Evolutionary conservation across 2,329 filamentous ascomycete species (phyloP), one percentile per base, ranked within the genome.

Genomic region (Trichophaea hybrida): DNA sequence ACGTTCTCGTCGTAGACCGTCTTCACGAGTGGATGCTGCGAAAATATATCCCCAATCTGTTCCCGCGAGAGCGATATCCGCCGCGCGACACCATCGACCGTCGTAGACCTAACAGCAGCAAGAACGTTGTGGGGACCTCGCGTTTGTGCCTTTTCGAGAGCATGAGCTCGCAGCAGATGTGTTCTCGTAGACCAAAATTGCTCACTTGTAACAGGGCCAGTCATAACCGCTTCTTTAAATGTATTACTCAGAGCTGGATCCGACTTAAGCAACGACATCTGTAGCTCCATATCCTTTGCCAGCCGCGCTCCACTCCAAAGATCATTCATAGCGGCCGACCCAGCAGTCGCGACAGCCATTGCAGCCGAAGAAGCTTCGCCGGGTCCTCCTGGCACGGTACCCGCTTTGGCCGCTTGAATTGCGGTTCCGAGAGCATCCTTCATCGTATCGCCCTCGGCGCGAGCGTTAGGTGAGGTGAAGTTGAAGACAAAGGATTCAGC

Each of bases 111-210:
- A 67, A 97, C 83, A 15, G 86, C 86, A 0, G 93, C 90, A 15
- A 98, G 77, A 5, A 97, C 90, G 68, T 98, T 97, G 74, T 96
- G 96, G 2, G 88, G 83, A 5, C 91, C 93, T 65, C 86, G 85
- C 67, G 83, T 85, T 74, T 98, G 94, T 61, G 81, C 83, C 58
- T 80, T 83, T 72, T 97, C 89, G 50, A 95, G 93, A 1, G 89
- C 90, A 73, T 96, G 87, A 0, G 91, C 86, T 10, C 93, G 85
- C 34, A 98, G 78, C 35, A 96, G 76, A 70, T 88, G 88, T 51
- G 90, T 80, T 50, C 94, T 80, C 1, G 88, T 88, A 1, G 88
- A 88, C 93, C 93, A 98, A 74, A 98, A 98, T 71, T 96, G 91
- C 1, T 82, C 77, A 66, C 91, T 89, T 72, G 97, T 95, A 49